These are phyloP conservation scores for Perkinsus chesapeaki DNA, from an alignment of 169 alveolate species.

Conservation along the genomic window DNA sequence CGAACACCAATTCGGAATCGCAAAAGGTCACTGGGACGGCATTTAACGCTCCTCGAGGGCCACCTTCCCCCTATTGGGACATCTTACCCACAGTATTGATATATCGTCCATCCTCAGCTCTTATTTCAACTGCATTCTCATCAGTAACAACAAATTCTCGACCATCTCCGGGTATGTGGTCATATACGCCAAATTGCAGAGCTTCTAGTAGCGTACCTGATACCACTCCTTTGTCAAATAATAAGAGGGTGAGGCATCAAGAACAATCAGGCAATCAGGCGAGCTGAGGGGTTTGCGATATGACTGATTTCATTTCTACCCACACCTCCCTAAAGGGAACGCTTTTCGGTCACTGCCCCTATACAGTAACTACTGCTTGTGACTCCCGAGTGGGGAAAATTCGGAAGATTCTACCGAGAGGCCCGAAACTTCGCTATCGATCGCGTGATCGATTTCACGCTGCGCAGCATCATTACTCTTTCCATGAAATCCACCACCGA, in stretches of 20 bases:
- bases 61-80: not conserved
- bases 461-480: slow-evolving; percentile 17
- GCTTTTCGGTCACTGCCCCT: too few species aligned
- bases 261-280: not conserved
- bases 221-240: not conserved
- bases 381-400: too few species aligned
- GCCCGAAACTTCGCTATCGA: too few species aligned
- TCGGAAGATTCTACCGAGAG: too few species aligned
- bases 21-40: too few species aligned
- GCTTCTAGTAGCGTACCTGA: not conserved
- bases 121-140: slow-evolving; percentile 44
- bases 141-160: slow-evolving; percentile 58
- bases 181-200: slow-evolving; percentile 51
- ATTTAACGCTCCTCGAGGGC: not conserved
- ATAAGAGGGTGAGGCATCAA: not conserved
- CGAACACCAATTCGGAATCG: too few species aligned
- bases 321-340: too few species aligned
- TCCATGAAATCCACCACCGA: slow-evolving; percentile 73
- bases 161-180: slow-evolving; percentile 65
- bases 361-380: too few species aligned
- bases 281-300: too few species aligned
- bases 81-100: not conserved
- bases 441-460: not conserved
- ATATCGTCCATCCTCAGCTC: slow-evolving; percentile 53
- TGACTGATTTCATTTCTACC: too few species aligned